Evolutionary conservation across 2,329 filamentous ascomycete genomes (phyloP), one percentile per base, ranked within the genome.

Genomic region (Gaeumannomyces tritici): DNA sequence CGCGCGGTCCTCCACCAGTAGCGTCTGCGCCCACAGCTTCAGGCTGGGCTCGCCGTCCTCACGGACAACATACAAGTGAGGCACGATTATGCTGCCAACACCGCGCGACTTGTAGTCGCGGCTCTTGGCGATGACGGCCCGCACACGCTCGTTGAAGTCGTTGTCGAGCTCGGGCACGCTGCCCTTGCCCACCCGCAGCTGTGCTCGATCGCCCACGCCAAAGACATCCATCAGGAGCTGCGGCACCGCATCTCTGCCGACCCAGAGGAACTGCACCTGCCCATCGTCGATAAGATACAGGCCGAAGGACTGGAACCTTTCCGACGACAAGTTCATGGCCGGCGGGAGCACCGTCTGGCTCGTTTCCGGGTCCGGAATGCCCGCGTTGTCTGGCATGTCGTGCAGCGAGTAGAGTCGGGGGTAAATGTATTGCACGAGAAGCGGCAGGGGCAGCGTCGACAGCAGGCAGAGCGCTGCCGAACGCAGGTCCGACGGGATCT

Each of bases 261-360:
- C 83, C 95, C 95, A 99, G 59, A 99, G 77, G 82, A 99, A 99
- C 73, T 99, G 95, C 7, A 91, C 97, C 75, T 97, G 93, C 3
- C 93, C 93, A 71, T 99, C 95, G 70, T 99, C 95, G 69, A 99
- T 95, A 63, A 99, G 83, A 75, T 99, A 99, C 24, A 99, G 79
- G 31, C 95, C 95, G 71, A 96, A 96, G 0, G 92, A 85, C 4
- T 91, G 90, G 60, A 99, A 84, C 58, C 89, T 86, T 74, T 93
- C 91, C 1, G 93, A 96, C 3, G 91, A 92, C 63, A 98, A 82
- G 74, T 97, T 97, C 70, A 91, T 71, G 0, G 90, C 82, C 5
- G 90, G 91, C 28, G 95, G 95, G 62, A 99, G 86, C 60, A 91
- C 83, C 66, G 96, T 97, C 70, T 96, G 90, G 69, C 91, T 93